These are phyloP conservation scores for Candida boleticola DNA, from an alignment of 805 yeast species.

Conservation along the genomic window DNA sequence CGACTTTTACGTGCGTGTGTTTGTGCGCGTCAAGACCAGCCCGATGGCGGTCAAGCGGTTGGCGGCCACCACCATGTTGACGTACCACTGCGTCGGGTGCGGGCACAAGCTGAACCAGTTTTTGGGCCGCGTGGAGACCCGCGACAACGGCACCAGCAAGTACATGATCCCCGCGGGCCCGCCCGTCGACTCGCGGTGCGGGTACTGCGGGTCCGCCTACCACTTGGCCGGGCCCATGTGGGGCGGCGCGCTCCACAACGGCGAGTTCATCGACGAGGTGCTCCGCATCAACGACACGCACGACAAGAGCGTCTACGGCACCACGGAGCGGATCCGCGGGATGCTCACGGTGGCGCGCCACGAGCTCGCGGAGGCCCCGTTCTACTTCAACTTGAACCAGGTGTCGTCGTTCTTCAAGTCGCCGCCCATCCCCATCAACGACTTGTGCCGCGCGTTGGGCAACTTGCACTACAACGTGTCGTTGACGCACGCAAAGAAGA, in stretches of 20 bases:
- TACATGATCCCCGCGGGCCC: constrained; percentile 64
- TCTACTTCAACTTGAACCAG: constrained; percentile 80
- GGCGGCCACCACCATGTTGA: constrained; percentile 72
- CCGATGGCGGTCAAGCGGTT: constrained; percentile 82
- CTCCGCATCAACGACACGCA: constrained; percentile 52
- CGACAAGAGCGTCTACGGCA: constrained; percentile 62
- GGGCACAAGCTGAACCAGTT: constrained; percentile 68
- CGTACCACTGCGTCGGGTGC: constrained; percentile 87
- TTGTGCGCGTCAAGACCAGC: constrained; percentile 71
- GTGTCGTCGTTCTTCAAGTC: constrained; percentile 74
- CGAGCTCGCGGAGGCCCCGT: constrained; percentile 61
- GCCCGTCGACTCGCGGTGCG: constrained; percentile 59
- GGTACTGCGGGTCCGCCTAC: constrained; percentile 64
- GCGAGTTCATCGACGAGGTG: constrained; percentile 62
- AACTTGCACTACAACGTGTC: constrained; percentile 81
- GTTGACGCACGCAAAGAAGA: constrained; percentile 83
- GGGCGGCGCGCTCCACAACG: constrained; percentile 75
- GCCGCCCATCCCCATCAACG: constrained; percentile 77
- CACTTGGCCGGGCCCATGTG: constrained; percentile 97
- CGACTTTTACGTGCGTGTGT: constrained; percentile 88
- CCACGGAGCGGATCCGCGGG: constrained; percentile 82
- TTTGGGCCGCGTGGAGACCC: constrained; percentile 56
- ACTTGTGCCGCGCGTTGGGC: constrained; percentile 75
- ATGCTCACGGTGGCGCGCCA: constrained; percentile 82
- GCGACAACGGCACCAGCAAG: constrained; percentile 44